These are phyloP conservation scores for Curvularia lunata DNA, from an alignment of 2,329 filamentous ascomycete genomes.

Conservation along the genomic window DNA sequence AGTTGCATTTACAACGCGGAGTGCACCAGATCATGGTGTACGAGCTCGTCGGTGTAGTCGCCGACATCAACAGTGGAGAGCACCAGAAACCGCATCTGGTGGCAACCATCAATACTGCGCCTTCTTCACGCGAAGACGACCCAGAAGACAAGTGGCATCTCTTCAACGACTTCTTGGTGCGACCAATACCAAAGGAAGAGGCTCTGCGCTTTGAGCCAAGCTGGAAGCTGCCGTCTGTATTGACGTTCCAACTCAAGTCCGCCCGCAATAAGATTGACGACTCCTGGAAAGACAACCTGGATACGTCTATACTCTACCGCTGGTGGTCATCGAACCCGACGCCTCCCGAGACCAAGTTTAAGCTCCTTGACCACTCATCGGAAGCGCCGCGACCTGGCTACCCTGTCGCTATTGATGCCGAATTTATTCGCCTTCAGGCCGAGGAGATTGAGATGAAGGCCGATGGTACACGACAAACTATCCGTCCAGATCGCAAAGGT, in stretches of 20 bases:
- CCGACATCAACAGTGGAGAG: slow-evolving; percentile 85
- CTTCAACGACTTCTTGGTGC: slow-evolving; percentile 96
- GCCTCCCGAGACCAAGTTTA: slow-evolving; percentile 63
- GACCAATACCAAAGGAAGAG: slow-evolving; percentile 78
- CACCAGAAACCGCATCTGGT: slow-evolving; percentile 90
- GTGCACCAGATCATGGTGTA: slow-evolving; percentile 86
- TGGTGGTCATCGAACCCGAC: slow-evolving; percentile 62
- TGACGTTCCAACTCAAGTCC: slow-evolving; percentile 83
- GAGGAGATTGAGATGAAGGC: slow-evolving; percentile 97
- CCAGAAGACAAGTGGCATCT: slow-evolving; percentile 83
- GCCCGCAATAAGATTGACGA: slow-evolving; percentile 83
- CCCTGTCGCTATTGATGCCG: slow-evolving; percentile 89
- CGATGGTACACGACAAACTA: slow-evolving; percentile 88
- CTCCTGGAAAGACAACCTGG: slow-evolving; percentile 82
- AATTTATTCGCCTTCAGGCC: slow-evolving; percentile 91
- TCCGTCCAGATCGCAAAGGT: slow-evolving; percentile 87
- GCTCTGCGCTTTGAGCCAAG: slow-evolving; percentile 86
- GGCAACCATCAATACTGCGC: slow-evolving; percentile 82
- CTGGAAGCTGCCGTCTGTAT: slow-evolving; percentile 91
- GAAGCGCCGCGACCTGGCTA: slow-evolving; percentile 75
- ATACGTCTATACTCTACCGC: slow-evolving; percentile 82
- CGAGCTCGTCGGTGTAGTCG: slow-evolving; percentile 86
- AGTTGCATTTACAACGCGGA: slow-evolving; percentile 77
- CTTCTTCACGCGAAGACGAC: slow-evolving; percentile 66
- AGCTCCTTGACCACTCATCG: slow-evolving; percentile 60